Percentiles rank a stretch among this genome's conserved stretches.
Conservation (phyloP, 441 rosid genomes). For the Flueggea neowawraea region DNA sequence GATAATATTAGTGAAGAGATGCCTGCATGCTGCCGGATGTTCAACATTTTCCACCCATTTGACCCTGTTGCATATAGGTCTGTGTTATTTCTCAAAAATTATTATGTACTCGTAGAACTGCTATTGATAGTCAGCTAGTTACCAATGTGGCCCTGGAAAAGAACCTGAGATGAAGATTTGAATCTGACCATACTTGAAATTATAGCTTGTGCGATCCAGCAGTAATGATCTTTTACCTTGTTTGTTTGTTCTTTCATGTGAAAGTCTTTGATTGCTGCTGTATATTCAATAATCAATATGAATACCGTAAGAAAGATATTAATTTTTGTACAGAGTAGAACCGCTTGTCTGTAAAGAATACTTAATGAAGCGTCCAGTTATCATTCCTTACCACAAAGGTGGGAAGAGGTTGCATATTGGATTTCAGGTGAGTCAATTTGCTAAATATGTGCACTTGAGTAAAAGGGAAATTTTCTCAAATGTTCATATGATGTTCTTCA, state of each 20-base stretch:
- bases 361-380: constrained; percentile 64
- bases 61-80: constrained; percentile 99
- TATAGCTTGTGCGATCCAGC: too few species aligned
- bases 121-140: too few species aligned
- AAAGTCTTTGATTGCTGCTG: too few species aligned
- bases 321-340: constrained; percentile 59
- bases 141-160: too few species aligned
- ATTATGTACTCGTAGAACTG: too few species aligned
- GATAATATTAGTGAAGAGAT: constrained; percentile 84
- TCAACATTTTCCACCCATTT: constrained; percentile 96
- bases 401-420: constrained; percentile 97
- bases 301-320: constrained; percentile 10
- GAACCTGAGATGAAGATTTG: too few species aligned
- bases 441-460: not conserved
- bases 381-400: constrained; percentile 96
- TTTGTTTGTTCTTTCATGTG: too few species aligned
- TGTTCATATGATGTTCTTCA: constrained; percentile 17
- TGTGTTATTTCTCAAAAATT: constrained; percentile 9
- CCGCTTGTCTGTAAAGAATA: constrained; percentile 95
- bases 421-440: constrained; percentile 52
- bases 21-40: constrained; percentile 96
- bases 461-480: not conserved
- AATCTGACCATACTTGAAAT: too few species aligned
- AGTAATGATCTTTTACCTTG: too few species aligned
- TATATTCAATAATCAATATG: not conserved